These are phyloP conservation scores for Sanghuangporus sanghuang DNA, from an alignment of 1,284 basidiomycete species.

Conservation along the genomic window DNA sequence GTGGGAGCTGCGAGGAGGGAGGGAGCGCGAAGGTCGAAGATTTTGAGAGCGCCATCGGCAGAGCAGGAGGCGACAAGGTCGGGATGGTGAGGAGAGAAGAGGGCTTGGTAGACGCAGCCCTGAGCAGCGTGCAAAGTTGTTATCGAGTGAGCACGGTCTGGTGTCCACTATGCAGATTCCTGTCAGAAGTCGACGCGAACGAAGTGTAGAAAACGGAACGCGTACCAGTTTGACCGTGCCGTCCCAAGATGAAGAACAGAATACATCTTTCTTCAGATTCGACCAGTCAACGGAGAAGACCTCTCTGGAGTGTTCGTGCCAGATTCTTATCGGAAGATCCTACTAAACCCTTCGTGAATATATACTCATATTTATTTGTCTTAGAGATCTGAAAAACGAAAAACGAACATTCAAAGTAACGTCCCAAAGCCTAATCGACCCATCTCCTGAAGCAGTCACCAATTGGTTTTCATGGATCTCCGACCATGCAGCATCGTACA, in stretches of 20 bases:
- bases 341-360: constrained; percentile 34
- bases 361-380: constrained; percentile 17
- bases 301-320: constrained; percentile 92
- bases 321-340: constrained; percentile 86
- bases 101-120: constrained; percentile 82
- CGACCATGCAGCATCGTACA: constrained; percentile 92
- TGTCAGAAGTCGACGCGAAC: background rate
- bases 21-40: constrained; percentile 73
- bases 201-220: constrained; percentile 15
- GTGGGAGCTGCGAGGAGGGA: constrained; percentile 30
- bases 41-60: constrained; percentile 75
- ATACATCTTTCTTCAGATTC: constrained; percentile 87
- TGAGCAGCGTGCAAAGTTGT: constrained; percentile 78
- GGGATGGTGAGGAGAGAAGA: constrained; percentile 89
- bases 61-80: constrained; percentile 79
- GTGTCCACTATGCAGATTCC: constrained; percentile 66
- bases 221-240: constrained; percentile 83
- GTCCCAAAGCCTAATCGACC: constrained; percentile 91
- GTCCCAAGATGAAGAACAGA: constrained; percentile 91
- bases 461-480: constrained; percentile 95
- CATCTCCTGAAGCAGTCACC: constrained; percentile 86
- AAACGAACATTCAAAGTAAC: constrained; percentile 68
- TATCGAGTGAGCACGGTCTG: constrained; percentile 73
- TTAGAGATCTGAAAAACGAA: background rate
- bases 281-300: constrained; percentile 98